Base-by-base conservation (phyloP, 1,139 yeast genomes). In the Geotrichum macrosporum region DNA sequence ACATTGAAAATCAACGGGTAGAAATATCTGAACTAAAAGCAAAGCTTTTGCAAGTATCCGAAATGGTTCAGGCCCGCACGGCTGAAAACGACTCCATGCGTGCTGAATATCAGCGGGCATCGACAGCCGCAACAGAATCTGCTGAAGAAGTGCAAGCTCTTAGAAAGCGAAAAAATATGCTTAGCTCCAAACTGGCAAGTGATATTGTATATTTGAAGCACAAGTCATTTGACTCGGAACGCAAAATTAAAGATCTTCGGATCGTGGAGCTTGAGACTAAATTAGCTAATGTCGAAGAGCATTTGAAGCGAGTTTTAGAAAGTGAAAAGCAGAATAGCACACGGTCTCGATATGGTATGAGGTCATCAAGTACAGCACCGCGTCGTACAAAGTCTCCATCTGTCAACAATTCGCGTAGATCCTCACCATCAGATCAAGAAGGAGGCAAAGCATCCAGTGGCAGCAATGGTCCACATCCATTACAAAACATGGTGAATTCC, bases 31-130 rank as follows among this genome's bases (percentile, higher is more conserved):
- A 56, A 52, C 64, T 66, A 62, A 71, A 68, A 53, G 69, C 57
- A 39, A 74, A 64, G 57, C 67, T 65, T 39, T 71, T 62, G 55
- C 70, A 54, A 50, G 69, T 65, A 50, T 71, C 58, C 46, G 70
- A 62, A 57, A 66, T 60, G 60, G 67, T 52, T 47, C 71, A 58
- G 48, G 72, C 62, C 59, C 70, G 65, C 56, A 63, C 48, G 61
- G 72, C 65, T 29, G 96, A 87, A 57, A 76, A 73, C 49, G 76
- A 70, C 45, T 87, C 84, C 61, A 82, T 84, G 78, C 65, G 71
- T 8, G 71, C 70, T 33, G 95, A 88, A 62, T 76, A 80, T 47
- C 72, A 72, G 41, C 76, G 80, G 51, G 86, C 94, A 0, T 60
- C 70, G 2, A 64, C 68, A 5, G 76, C 89, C 0, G 75, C 78